Base-by-base conservation (phyloP, 176 grass and related monocot genomes). In the Otatea glauca region DNA sequence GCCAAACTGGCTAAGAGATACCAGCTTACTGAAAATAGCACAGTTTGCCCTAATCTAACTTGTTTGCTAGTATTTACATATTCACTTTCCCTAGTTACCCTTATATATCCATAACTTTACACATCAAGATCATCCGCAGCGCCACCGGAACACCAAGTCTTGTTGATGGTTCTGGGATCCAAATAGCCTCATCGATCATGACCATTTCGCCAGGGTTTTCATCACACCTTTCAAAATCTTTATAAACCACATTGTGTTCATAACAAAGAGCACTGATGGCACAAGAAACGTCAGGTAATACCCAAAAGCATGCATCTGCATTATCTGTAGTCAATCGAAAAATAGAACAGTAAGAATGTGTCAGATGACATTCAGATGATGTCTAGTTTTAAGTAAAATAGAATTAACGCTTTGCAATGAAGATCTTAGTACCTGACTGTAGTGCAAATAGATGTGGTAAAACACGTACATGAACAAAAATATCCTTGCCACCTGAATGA, bases 201-300 rank as follows among this genome's bases (percentile, higher is more conserved):
- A 87, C 74, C 86, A 78, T 70, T 92, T 96, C 5, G 83, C 67
- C 77, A 96, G 65, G 68, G 93, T 99, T 85, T 99, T 96, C 88
- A 76, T 92, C 17, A 96, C 89, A 13, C 96, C 96, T 86, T 85
- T 93, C 85, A 96, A 49, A 79, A 99, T 99, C 83, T 99, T 99
- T 87, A 61, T 71, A 87, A 99, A 96, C 96, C 96, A 99, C 65
- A 92, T 64, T 17, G 88, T 70, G 77, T 99, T 99, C 96, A 99
- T 99, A 71, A 86, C 74, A 88, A 94, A 94, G 71, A 99, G 91
- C 32, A 83, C 85, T 21, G 73, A 56, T 7, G 96, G 93, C 76
- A 94, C 83, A 25, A 76, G 14, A 47, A 94, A 51, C 0, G 74
- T 86, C 51, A 99, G 86, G 77, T 75, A 86, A 84, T 96, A 94